Conservation (phyloP, 148 eudicot species). For the Dysphania ambrosioides region DNA sequence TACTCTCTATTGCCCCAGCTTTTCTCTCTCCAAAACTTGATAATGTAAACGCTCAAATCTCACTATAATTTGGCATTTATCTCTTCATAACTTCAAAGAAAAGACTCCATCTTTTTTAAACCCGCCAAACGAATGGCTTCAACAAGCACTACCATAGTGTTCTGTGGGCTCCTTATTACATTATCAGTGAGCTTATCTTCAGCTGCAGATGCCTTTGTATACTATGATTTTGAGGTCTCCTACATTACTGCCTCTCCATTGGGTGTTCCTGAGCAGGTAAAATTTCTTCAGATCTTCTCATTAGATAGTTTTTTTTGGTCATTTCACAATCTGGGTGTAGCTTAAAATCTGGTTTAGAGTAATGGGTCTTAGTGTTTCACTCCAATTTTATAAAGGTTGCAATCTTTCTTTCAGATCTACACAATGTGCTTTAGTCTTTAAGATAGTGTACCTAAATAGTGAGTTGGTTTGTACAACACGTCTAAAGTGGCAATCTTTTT, state of each 20-base stretch:
- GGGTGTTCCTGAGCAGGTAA: slow-evolving; percentile 43
- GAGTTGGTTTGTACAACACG: neutral
- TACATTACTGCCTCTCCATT: slow-evolving; percentile 94
- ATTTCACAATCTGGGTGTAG: slow-evolving; percentile 25
- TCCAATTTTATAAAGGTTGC: slow-evolving; percentile 19
- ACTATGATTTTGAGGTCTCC: slow-evolving; percentile 63
- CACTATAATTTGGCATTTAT: slow-evolving; percentile 1
- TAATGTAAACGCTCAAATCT: slow-evolving; percentile 28
- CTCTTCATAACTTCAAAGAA: slow-evolving; percentile 11
- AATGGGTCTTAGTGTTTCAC: slow-evolving; percentile 37
- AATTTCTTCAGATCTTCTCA: slow-evolving; percentile 21
- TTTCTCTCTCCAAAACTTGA: slow-evolving; percentile 26
- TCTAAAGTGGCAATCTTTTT: slow-evolving; percentile 25
- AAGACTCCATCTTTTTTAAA: neutral
- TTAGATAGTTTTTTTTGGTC: neutral
- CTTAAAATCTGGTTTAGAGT: slow-evolving; percentile 15
- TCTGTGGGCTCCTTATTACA: slow-evolving; percentile 35
- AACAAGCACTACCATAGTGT: slow-evolving; percentile 17
- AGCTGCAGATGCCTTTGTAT: slow-evolving; percentile 72
- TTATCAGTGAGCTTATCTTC: slow-evolving; percentile 41
- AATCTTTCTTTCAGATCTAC: slow-evolving; percentile 56
- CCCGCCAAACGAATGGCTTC: slow-evolving; percentile 30
- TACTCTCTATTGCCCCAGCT: slow-evolving; percentile 15
- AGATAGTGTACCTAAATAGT: slow-evolving; percentile 7
- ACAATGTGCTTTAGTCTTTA: slow-evolving; percentile 23